phyloP scores from a whole-genome alignment of 139 green algal genomes.

The Tetradesmus lagerheimii region DNA sequence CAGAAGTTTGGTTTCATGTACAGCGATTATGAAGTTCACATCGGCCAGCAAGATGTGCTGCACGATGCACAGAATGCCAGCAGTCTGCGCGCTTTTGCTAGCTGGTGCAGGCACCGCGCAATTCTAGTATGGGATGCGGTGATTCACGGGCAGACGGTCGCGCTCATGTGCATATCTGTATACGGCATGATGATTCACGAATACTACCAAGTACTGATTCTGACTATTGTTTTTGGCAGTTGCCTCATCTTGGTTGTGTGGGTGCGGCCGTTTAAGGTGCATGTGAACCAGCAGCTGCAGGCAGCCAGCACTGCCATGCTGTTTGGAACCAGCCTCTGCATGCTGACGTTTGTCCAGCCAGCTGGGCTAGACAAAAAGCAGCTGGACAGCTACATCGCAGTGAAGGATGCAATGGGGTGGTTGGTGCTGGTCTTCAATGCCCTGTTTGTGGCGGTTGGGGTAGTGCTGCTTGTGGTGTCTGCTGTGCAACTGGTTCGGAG shows the following conservation, averaged over 20 bases:
- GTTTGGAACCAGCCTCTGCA: neutral
- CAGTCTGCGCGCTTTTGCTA: neutral
- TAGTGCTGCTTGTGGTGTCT: neutral
- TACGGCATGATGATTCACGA: conserved; percentile 21
- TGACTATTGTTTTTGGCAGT: neutral
- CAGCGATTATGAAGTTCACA: neutral
- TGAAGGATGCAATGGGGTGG: neutral
- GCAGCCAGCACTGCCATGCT: neutral
- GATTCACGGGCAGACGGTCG: neutral
- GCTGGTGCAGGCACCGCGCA: neutral
- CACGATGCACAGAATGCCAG: neutral
- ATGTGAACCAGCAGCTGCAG: conserved; percentile 20
- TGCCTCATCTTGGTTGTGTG: neutral
- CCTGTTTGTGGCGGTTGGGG: neutral
- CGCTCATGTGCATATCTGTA: conserved; percentile 3
- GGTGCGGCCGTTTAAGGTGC: neutral
- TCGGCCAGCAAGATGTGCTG: neutral
- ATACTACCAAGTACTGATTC: conserved; percentile 16
- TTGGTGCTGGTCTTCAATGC: neutral
- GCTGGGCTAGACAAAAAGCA: neutral
- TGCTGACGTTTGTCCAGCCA: neutral
- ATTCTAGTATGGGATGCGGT: conserved; percentile 6
- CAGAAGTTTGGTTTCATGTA: conserved; percentile 8
- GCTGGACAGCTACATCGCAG: neutral
- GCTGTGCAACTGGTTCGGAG: too few species aligned